phyloP scores from a whole-genome alignment of 805 yeast species.

The Candida rishiriensis region DNA sequence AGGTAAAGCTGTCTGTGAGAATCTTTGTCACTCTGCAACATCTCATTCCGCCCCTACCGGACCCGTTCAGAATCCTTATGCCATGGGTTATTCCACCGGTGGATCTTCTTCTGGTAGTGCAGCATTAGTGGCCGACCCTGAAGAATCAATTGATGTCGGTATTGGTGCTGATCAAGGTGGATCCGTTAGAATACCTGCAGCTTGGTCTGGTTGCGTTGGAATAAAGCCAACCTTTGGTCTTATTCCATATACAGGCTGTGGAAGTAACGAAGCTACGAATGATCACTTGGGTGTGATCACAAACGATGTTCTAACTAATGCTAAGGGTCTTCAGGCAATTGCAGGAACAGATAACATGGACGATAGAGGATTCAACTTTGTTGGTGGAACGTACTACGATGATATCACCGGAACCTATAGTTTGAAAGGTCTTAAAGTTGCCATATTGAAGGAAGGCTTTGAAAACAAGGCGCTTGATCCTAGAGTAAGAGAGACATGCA shows the following conservation, averaged over 20 bases:
- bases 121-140: constrained; percentile 32
- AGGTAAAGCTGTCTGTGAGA: constrained; percentile 35
- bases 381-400: constrained; percentile 14
- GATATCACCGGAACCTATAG: constrained; percentile 24
- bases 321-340: constrained; percentile 27
- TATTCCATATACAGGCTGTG: constrained; percentile 34
- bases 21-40: constrained; percentile 24
- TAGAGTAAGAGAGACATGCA: constrained; percentile 22
- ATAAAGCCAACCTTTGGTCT: constrained; percentile 47
- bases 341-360: constrained; percentile 34
- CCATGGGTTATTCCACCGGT: constrained; percentile 27
- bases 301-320: constrained; percentile 30
- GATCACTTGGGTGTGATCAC: constrained; percentile 37
- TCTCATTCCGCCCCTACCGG: constrained; percentile 36
- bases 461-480: constrained; percentile 28
- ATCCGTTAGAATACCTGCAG: constrained; percentile 43
- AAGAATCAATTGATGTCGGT: constrained; percentile 34
- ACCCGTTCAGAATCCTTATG: constrained; percentile 39
- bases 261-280: constrained; percentile 29
- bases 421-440: constrained; percentile 29
- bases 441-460: constrained; percentile 31
- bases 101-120: constrained; percentile 49
- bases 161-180: constrained; percentile 39
- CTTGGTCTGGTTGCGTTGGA: constrained; percentile 29
- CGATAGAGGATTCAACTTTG: constrained; percentile 18